Conservation (phyloP, 495 filamentous ascomycete species). For the Talaromyces ruber region DNA sequence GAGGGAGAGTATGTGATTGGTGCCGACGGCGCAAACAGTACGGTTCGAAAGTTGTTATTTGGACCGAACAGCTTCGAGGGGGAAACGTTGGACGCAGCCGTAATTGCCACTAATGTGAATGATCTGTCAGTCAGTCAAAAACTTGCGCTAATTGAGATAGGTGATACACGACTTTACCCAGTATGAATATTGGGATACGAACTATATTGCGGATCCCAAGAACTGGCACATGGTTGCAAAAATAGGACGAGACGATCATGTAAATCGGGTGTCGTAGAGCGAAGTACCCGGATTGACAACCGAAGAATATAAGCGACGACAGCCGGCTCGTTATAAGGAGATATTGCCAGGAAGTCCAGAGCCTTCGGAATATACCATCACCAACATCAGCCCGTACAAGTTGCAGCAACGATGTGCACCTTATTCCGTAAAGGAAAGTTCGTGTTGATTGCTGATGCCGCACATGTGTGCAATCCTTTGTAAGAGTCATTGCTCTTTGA, state of each 20-base stretch:
- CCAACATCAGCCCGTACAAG: slow-evolving; percentile 48
- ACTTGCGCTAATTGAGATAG: slow-evolving; percentile 14
- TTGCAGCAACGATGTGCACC: slow-evolving; percentile 54
- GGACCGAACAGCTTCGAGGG: slow-evolving; percentile 48
- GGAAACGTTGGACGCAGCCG: slow-evolving; percentile 48
- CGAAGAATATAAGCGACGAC: slow-evolving; percentile 45
- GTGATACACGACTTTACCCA: slow-evolving; percentile 49
- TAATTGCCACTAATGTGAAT: slow-evolving; percentile 55
- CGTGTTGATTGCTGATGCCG: slow-evolving; percentile 51
- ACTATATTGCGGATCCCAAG: slow-evolving; percentile 51
- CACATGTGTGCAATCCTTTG: slow-evolving; percentile 39
- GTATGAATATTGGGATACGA: slow-evolving; percentile 46
- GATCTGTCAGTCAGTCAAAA: background rate
- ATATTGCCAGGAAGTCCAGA: slow-evolving; percentile 53
- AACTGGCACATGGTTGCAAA: slow-evolving; percentile 54
- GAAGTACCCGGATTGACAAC: slow-evolving; percentile 40
- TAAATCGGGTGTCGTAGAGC: slow-evolving; percentile 54
- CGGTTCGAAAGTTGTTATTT: slow-evolving; percentile 45
- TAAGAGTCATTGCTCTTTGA: slow-evolving; percentile 9
- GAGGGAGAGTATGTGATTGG: slow-evolving; percentile 50
- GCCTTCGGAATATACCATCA: slow-evolving; percentile 45
- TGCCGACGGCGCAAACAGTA: slow-evolving; percentile 51
- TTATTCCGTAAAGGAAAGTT: slow-evolving; percentile 47
- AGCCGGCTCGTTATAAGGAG: slow-evolving; percentile 42
- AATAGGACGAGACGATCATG: slow-evolving; percentile 44